Evolutionary conservation across 1,139 yeast genomes (phyloP), one percentile per base, ranked within the genome.

Genomic region (Saccharomycopsis crataegensis): DNA sequence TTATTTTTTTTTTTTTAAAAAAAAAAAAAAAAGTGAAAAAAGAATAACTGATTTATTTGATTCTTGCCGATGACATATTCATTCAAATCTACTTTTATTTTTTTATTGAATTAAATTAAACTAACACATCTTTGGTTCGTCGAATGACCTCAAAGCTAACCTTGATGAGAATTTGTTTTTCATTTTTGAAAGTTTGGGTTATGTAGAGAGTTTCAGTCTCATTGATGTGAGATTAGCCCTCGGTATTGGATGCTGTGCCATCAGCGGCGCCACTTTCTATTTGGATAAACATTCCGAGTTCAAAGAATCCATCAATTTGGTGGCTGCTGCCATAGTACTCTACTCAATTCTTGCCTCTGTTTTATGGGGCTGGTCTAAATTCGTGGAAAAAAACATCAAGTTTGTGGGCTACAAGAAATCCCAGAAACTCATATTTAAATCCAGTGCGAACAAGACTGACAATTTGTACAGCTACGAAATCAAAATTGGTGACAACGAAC

Each of bases 101-200:
- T 2, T 37, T 1, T 42, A 41, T 14, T 47, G 51, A 12, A 5
- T n/a, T 12, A 3, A 22, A 22, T 22, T 22, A 22, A 22, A 22
- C 28, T 22, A 22, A 22, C 28, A 22, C 2, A 12, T 12, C n/a
- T n/a, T 12, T 46, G 8, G 49, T 60, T 77, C 82, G 2, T 72
- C 73, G 5, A 64, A 67, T 28, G 80, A 78, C 6, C 70, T 80
- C 61, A 74, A 78, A 57, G 72, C 71, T 38, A 74, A 78, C 38
- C 68, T 75, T 8, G 84, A 80, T 61, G 83, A 78, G 16, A 71
- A 71, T 46, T 67, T 80, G 45, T 66, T 75, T 2, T 64, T 66
- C 6, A 70, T 71, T 1, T 62, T 80, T 56, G 71, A 70, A 33
- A 68, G 70, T 50, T 64, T 78, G 36, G 82, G 81, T 5, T 80